Conservation (phyloP, 208 protist genomes). For the Leishmania amazonensis region DNA sequence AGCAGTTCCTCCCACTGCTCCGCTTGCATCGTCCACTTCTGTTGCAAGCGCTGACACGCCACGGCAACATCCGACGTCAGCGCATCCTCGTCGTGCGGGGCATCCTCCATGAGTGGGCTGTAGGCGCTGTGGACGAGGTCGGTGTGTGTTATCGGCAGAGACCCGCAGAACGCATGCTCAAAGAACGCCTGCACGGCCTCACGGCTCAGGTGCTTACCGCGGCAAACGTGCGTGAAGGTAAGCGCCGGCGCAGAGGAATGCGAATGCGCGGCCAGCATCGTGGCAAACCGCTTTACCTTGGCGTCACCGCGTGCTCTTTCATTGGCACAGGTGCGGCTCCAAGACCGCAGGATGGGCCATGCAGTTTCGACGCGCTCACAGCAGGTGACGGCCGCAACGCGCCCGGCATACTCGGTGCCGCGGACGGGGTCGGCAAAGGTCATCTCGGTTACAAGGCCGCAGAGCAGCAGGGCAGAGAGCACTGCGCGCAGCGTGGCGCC, state of each 20-base stretch:
- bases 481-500: background rate
- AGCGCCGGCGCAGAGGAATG: slow-evolving; percentile 3
- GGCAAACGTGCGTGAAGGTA: slow-evolving; percentile 10
- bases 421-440: background rate
- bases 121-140: slow-evolving; percentile 38
- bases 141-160: slow-evolving; percentile 34
- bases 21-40: background rate
- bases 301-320: background rate
- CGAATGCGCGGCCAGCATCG: slow-evolving; percentile 21
- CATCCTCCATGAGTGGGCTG: slow-evolving; percentile 35
- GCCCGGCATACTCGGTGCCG: background rate
- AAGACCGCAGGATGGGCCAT: slow-evolving; percentile 36
- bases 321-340: slow-evolving; percentile 28
- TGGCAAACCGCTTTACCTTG: slow-evolving; percentile 9
- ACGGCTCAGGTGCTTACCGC: slow-evolving; percentile 5
- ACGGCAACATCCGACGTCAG: slow-evolving; percentile 34
- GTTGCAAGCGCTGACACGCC: slow-evolving; percentile 22
- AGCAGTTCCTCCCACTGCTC: slow-evolving; percentile 11
- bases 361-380: slow-evolving; percentile 40
- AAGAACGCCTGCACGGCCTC: slow-evolving; percentile 24
- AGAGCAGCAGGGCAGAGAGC: background rate
- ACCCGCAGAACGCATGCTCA: slow-evolving; percentile 27
- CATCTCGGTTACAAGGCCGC: background rate
- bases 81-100: slow-evolving; percentile 44
- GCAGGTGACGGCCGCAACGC: slow-evolving; percentile 24